phyloP scores from a whole-genome alignment of 2,329 filamentous ascomycete species.

The Aspergillaceae sp. region DNA sequence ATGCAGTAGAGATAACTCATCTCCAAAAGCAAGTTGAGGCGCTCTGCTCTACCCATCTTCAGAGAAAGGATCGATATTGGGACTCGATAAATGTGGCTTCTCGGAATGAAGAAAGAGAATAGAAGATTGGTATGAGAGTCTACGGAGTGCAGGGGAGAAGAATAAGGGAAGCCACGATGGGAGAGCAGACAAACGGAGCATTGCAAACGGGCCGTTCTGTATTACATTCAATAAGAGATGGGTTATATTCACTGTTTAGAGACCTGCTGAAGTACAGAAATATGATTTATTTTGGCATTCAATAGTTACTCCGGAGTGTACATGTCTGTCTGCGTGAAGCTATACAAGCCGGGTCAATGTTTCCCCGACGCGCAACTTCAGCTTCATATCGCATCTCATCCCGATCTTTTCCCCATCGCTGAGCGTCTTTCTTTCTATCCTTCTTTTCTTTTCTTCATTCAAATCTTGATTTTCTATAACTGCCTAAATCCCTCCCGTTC shows the following conservation, averaged over 20 bases:
- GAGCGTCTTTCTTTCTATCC: background rate
- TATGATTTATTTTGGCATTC: no score
- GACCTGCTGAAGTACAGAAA: no score
- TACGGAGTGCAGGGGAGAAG: background rate
- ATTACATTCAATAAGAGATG: no score
- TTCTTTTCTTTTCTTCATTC: background rate
- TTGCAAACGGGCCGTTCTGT: background rate
- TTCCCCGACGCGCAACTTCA: background rate
- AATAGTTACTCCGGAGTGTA: no score
- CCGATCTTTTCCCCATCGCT: background rate
- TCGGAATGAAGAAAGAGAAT: background rate
- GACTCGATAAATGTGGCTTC: background rate
- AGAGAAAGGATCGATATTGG: background rate
- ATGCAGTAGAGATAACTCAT: conserved; percentile 13
- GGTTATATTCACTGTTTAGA: background rate
- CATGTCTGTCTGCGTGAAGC: background rate
- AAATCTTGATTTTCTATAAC: background rate
- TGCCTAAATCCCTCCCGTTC: no score
- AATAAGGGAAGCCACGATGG: background rate
- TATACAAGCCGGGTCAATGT: background rate
- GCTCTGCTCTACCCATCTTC: conserved; percentile 17
- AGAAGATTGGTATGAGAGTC: background rate
- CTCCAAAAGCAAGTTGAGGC: conserved; percentile 23
- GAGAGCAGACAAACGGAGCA: background rate
- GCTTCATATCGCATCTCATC: background rate